These are phyloP conservation scores for Brassica rapa DNA, from an alignment of 345 rosid genomes.

Conservation along the genomic window DNA sequence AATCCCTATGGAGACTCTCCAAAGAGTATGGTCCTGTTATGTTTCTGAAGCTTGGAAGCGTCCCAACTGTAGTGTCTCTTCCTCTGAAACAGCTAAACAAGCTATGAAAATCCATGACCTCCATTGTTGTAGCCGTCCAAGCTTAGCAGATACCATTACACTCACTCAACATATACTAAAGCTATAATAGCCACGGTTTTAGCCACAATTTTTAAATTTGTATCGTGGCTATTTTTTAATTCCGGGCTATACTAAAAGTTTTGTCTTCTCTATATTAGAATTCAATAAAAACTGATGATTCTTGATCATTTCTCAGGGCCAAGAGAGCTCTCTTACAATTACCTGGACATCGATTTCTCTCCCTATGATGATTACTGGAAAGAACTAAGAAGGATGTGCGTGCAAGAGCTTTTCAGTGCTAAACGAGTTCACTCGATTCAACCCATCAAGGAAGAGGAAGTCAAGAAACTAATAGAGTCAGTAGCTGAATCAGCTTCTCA, in stretches of 20 bases:
- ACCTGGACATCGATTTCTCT: conserved; percentile 46
- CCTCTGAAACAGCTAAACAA: conserved; percentile 46
- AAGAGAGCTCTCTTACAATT: conserved; percentile 47
- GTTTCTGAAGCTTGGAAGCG: conserved; percentile 42
- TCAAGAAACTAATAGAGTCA: conserved; percentile 39
- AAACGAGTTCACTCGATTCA: conserved; percentile 39
- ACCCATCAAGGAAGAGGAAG: conserved; percentile 48
- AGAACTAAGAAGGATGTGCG: conserved; percentile 44
- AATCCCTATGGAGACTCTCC: conserved; percentile 46
- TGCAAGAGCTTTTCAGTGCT: conserved; percentile 45
- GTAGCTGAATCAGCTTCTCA: conserved; percentile 18
- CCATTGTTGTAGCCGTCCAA: conserved; percentile 50
- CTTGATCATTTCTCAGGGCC: conserved; percentile 22
- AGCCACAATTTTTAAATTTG: no score
- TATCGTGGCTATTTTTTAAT: no score
- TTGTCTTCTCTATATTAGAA: background rate
- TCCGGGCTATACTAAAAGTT: background rate
- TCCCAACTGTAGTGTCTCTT: conserved; percentile 45
- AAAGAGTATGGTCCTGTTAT: conserved; percentile 50
- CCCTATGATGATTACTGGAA: conserved; percentile 51
- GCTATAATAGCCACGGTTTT: no score
- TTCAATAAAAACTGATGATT: background rate
- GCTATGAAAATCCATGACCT: conserved; percentile 48
- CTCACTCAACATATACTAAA: no score
- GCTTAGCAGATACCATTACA: background rate